Evolutionary conservation across 1,284 basidiomycete species (phyloP).

Genomic region (Chondrostereum purpureum): DNA sequence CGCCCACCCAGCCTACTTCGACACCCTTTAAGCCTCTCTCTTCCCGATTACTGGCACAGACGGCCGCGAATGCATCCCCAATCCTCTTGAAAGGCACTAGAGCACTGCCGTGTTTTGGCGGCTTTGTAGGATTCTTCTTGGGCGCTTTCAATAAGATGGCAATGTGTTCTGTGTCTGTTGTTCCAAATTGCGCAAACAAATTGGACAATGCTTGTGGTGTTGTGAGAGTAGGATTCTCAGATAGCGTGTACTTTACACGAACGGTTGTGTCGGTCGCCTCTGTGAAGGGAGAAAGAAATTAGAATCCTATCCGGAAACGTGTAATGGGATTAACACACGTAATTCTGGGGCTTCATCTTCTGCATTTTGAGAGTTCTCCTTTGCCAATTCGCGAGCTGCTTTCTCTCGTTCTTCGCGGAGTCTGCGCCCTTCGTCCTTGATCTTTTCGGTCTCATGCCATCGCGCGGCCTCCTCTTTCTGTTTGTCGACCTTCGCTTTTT

Average conservation of each 20-base stretch:
- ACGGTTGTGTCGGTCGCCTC: conserved; percentile 69
- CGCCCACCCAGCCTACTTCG: conserved; percentile 64
- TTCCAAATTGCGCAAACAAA: conserved; percentile 55
- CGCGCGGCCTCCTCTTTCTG: conserved; percentile 49
- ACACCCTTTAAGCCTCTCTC: conserved; percentile 48
- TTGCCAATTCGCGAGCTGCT: conserved; percentile 39
- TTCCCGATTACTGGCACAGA: conserved; percentile 49
- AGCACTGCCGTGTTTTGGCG: conserved; percentile 60
- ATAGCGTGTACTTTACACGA: conserved; percentile 58
- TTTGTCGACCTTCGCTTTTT: conserved; percentile 62
- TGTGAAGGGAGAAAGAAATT: conserved; percentile 19
- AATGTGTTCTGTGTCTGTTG: conserved; percentile 53
- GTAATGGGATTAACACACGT: conserved; percentile 34
- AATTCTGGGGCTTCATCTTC: conserved; percentile 50
- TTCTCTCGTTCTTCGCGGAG: conserved; percentile 65
- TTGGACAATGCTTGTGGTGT: conserved; percentile 42
- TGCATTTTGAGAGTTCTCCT: conserved; percentile 32
- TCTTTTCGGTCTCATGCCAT: conserved; percentile 62
- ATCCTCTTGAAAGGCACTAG: conserved; percentile 70
- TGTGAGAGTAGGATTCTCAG: conserved; percentile 48
- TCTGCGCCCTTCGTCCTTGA: conserved; percentile 73
- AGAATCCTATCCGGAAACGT: conserved; percentile 1
- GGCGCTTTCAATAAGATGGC: conserved; percentile 58
- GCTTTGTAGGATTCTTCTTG: conserved; percentile 46
- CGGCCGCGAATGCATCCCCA: conserved; percentile 64